Evolutionary conservation across 2,329 filamentous ascomycete species (phyloP).

Genomic region (Aspergillus sclerotialis): DNA sequence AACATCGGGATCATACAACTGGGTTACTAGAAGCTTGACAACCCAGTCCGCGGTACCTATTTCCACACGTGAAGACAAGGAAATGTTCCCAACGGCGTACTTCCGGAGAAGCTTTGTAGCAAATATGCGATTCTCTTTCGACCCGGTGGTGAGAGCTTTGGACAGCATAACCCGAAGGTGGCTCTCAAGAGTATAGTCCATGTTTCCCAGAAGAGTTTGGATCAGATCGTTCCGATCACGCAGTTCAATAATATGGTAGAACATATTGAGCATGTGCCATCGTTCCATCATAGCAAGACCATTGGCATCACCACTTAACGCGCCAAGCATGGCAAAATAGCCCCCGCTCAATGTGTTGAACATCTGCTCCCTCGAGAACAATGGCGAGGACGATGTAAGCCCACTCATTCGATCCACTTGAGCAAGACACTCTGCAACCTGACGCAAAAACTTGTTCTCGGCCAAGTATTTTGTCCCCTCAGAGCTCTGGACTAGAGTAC

Average conservation of each 20-base stretch:
- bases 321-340: conserved; percentile 88
- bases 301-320: conserved; percentile 72
- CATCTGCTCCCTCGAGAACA: conserved; percentile 82
- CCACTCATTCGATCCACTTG: conserved; percentile 81
- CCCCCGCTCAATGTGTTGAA: conserved; percentile 82
- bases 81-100: conserved; percentile 62
- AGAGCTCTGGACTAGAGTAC: conserved; percentile 73
- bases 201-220: conserved; percentile 77
- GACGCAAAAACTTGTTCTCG: conserved; percentile 86
- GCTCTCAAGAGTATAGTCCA: conserved; percentile 83
- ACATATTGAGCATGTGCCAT: conserved; percentile 99
- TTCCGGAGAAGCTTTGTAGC: conserved; percentile 80
- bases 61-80: conserved; percentile 25
- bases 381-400: conserved; percentile 64
- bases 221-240: conserved; percentile 88
- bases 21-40: conserved; percentile 92
- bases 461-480: conserved; percentile 80
- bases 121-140: conserved; percentile 84
- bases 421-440: conserved; percentile 91
- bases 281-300: conserved; percentile 85
- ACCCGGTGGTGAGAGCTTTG: conserved; percentile 85
- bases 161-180: conserved; percentile 89
- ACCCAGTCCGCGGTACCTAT: conserved; percentile 83
- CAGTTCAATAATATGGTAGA: conserved; percentile 94
- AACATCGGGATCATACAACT: conserved; percentile 94